These are phyloP conservation scores for Aspergillus pseudoviridinutans DNA, from an alignment of 2,329 filamentous ascomycete genomes.

Conservation along the genomic window DNA sequence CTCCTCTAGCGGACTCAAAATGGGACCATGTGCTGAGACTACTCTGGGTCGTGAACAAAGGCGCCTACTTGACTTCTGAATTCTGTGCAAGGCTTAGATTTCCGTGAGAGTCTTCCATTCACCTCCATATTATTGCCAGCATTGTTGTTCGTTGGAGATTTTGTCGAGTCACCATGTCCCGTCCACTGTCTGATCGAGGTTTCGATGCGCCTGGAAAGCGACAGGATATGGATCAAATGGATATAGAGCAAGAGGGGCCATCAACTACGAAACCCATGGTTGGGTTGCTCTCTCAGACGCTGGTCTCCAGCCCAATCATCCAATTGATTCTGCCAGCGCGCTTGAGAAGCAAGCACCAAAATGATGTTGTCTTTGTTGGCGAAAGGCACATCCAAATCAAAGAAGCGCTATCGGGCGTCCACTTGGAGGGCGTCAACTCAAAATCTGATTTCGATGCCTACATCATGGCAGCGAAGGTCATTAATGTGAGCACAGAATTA, in stretches of 20 bases:
- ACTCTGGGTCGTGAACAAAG: neutral
- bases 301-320: constrained; percentile 70
- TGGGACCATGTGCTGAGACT: neutral
- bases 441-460: constrained; percentile 74
- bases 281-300: constrained; percentile 73
- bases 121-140: neutral
- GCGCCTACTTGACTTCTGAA: neutral
- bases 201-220: neutral
- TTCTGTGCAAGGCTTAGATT: neutral
- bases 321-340: constrained; percentile 77
- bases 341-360: constrained; percentile 63
- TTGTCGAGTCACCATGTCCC: constrained; percentile 6
- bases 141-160: neutral
- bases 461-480: constrained; percentile 73
- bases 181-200: constrained; percentile 2
- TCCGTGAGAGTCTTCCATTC: neutral
- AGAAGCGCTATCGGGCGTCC: constrained; percentile 62
- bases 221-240: constrained; percentile 10
- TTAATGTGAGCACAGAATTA: constrained; percentile 55
- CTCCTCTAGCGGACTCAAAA: neutral
- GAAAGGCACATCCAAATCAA: constrained; percentile 78
- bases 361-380: constrained; percentile 84
- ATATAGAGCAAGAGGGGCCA: constrained; percentile 9
- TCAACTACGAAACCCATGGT: constrained; percentile 46
- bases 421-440: constrained; percentile 69